These are phyloP conservation scores for Infundibulicybe gibba DNA, from an alignment of 768 basidiomycete genomes.

Conservation along the genomic window DNA sequence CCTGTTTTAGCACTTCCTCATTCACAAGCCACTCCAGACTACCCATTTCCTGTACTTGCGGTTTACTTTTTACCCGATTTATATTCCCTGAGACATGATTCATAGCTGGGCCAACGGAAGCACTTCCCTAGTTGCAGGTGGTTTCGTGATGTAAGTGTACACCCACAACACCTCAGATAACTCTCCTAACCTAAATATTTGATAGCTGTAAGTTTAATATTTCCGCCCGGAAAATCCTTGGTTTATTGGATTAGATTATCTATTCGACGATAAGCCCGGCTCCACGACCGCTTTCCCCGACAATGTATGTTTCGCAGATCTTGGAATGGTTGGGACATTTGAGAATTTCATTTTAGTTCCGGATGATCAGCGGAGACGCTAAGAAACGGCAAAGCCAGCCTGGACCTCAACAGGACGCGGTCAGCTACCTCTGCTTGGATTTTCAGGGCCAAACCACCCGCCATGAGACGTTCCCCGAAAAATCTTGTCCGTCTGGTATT, in stretches of 20 bases:
- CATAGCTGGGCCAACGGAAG: conserved; percentile 41
- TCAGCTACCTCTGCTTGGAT: conserved; percentile 47
- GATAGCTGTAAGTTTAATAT: no score
- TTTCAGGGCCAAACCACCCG: conserved; percentile 36
- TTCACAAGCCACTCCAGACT: no score
- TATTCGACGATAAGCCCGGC: conserved; percentile 41
- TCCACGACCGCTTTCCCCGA: conserved; percentile 52
- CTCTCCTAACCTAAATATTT: no score
- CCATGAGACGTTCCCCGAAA: conserved; percentile 34
- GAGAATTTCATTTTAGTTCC: no score
- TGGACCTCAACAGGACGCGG: conserved; percentile 30
- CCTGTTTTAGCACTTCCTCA: neutral
- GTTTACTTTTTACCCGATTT: no score
- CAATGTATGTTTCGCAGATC: conserved; percentile 31
- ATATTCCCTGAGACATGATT: neutral
- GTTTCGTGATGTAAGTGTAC: conserved; percentile 38
- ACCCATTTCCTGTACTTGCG: no score
- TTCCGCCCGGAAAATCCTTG: no score
- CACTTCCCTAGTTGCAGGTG: conserved; percentile 38
- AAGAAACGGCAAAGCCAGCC: no score
- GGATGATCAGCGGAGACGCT: no score
- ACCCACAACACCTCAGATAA: neutral
- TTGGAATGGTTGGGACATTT: neutral
- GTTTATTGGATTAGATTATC: conserved; percentile 32
- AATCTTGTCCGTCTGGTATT: conserved; percentile 41